Evolutionary conservation across 352 stramenopile genomes (phyloP), one percentile per base, ranked within the genome.

Genomic region (Phytophthora hibernalis): DNA sequence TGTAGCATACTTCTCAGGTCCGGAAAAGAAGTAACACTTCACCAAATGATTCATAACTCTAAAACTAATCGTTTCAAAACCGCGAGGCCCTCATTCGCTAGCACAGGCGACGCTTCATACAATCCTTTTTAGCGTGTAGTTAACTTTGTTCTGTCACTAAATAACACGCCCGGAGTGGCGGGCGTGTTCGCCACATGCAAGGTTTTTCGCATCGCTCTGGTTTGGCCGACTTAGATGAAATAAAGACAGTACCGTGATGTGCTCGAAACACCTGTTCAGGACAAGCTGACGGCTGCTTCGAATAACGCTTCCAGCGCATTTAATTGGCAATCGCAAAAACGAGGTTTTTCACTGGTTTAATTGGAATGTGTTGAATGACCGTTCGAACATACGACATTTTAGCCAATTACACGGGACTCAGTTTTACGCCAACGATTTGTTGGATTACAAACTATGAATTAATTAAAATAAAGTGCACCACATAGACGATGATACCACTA

Each of bases 401-500:
- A 20, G 30, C 48, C 48, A 43, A 43, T 54, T 6, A 43, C 10
- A 11, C 16, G 18, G 12, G 0, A 10, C 48, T 43, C n/a, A 43
- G 12, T 43, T 30, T 31, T 54, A 54, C 15, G 26, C 9, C 8
- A 3, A 43, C 28, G 48, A 54, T 43, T 44, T 54, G 42, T 30
- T 28, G 8, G 0, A 30, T 28, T 1, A 20, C n/a, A 18, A 54
- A 13, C 15, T 44, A 51, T 30, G 24, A 60, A 60, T 43, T 61
- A 53, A 15, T 37, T 7, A 35, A 44, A 52, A 16, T 52, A 16
- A 30, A 42, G 40, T 53, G 53, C 53, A 51, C 40, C 26, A 42
- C 13, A 44, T 18, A 61, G 30, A 43, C 52, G 53, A 44, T 61
- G 28, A 59, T 44, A 21, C 28, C 42, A 20, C n/a, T 35, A 20